phyloP scores from a whole-genome alignment of 371 early-diverging fungal species.

The Zopfochytrium polystomum region DNA sequence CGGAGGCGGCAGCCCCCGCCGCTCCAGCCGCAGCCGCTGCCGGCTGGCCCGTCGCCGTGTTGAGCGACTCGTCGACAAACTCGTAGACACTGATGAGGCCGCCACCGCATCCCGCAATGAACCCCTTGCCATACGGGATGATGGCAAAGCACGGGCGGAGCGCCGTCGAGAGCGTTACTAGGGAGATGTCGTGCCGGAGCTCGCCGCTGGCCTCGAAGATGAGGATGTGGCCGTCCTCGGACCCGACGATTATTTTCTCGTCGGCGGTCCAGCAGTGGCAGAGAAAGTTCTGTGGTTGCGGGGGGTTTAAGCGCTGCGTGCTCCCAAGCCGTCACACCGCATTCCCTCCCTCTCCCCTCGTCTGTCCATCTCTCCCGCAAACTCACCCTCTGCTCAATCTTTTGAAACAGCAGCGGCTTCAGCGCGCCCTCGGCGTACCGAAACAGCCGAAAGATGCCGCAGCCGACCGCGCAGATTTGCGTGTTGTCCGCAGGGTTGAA shows the following conservation, averaged over 20 bases:
- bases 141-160: not conserved
- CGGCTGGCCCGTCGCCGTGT: not conserved
- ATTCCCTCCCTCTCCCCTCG: not conserved
- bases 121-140: conserved; percentile 20
- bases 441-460: conserved; percentile 29
- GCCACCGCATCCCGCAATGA: conserved; percentile 16
- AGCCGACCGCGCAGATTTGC: conserved; percentile 37
- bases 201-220: conserved; percentile 47
- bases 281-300: conserved; percentile 24
- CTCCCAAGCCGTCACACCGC: no score
- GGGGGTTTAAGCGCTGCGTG: not conserved
- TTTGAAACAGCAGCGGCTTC: conserved; percentile 1
- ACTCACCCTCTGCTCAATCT: not conserved
- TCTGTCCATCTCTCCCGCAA: not conserved
- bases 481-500: conserved; percentile 50
- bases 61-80: conserved; percentile 29
- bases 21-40: conserved; percentile 2
- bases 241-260: conserved; percentile 32
- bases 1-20: conserved; percentile 9
- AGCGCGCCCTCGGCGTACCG: conserved; percentile 46
- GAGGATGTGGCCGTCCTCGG: conserved; percentile 29
- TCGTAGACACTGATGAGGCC: conserved; percentile 40
- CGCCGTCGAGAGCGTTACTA: conserved; percentile 1
- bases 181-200: conserved; percentile 34
- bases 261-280: conserved; percentile 43